These are phyloP conservation scores for Styphnolobium japonicum DNA, from an alignment of 306 rosid genomes.

Conservation along the genomic window DNA sequence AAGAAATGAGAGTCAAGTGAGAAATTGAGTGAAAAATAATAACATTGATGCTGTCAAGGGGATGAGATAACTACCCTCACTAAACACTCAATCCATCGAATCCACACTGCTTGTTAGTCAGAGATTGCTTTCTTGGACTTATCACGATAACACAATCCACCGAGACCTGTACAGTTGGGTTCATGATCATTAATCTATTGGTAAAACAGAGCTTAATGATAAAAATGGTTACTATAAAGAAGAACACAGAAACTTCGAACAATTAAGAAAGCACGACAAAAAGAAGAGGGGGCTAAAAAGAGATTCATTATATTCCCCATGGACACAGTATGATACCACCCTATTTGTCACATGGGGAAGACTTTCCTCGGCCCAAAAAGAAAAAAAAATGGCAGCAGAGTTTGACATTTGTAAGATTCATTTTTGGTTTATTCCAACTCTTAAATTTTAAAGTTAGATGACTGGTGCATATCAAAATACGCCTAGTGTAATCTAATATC, in stretches of 20 bases:
- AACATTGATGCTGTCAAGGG: neutral
- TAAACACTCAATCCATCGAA: conserved; percentile 63
- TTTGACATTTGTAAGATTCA: neutral
- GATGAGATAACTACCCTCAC: neutral
- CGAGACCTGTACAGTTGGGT: conserved; percentile 49
- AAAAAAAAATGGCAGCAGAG: neutral
- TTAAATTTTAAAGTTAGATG: too few species aligned
- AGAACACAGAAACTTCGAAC: neutral
- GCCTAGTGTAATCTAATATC: too few species aligned
- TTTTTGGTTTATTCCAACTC: neutral
- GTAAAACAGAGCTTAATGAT: neutral
- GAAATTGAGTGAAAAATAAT: neutral
- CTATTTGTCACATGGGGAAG: conserved; percentile 1
- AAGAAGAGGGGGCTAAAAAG: neutral
- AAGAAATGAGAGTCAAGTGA: conserved; percentile 5
- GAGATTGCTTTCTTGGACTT: conserved; percentile 75
- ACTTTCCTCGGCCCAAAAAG: neutral
- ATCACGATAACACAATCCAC: conserved; percentile 74
- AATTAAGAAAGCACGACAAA: neutral
- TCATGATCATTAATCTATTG: neutral
- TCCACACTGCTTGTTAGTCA: conserved; percentile 74
- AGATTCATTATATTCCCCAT: neutral
- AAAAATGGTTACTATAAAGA: neutral
- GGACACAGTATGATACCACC: too few species aligned
- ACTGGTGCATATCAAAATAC: too few species aligned